Evolutionary conservation across 2,329 filamentous ascomycete genomes (phyloP), one percentile per base, ranked within the genome.

Genomic region (Pezicula carpinea): DNA sequence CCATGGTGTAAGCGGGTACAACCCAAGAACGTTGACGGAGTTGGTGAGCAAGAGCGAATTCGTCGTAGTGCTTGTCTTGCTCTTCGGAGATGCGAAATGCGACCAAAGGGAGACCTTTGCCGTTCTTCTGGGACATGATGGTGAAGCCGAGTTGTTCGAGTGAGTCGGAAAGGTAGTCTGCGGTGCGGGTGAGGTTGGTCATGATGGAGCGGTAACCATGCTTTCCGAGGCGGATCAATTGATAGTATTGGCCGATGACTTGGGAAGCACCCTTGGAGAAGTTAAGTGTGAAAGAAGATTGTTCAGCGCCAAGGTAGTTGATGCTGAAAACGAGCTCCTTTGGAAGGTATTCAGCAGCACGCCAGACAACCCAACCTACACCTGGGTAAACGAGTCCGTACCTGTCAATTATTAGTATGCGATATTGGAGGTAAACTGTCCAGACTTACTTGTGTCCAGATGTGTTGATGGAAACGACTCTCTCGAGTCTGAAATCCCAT

Each of bases 201-300:
- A 96, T 96, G 73, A 97, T 96, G 60, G 85, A 77, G 47, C 86
- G 82, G 76, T 96, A 97, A 42, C 92, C 92, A 53, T 85, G 83
- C 77, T 95, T 95, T 51, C 92, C 92, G 4, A 97, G 82, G 23
- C 92, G 88, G 65, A 96, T 96, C 63, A 97, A 79, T 71, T 96
- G 91, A 73, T 97, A 96, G 73, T 96, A 97, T 70, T 97, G 92
- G 22, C 89, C 92, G 52, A 97, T 95, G 62, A 96, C 88, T 64
- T 96, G 91, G 5, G 86, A 89, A 11, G 92, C 92, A 48, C 91
- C 91, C 67, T 96, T 95, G 64, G 88, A 95, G 75, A 97, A 97
- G 76, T 97, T 97, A 50, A 97, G 82, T 0, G 92, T 96, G 72
- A 96, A 96, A 3, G 89, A 96, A 2, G 90, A 86, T 66, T 97